Base-by-base conservation (phyloP, 2,329 filamentous ascomycete genomes). In the Calonectria ilicicola region DNA sequence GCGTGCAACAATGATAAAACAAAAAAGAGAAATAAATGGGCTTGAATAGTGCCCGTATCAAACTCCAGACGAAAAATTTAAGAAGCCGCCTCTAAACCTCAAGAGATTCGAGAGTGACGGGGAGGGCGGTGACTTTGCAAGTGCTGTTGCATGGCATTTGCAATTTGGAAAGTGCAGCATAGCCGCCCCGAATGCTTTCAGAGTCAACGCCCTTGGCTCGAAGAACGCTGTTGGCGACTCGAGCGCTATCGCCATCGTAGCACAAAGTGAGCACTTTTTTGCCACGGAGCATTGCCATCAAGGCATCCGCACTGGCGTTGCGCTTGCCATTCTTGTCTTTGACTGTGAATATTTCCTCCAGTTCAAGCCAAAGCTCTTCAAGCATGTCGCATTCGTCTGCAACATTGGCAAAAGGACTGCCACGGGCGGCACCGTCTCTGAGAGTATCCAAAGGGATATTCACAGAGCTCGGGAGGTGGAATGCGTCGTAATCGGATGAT, bases 191-290 rank as follows among this genome's bases (percentile, higher is more conserved):
- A 23, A 89, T 77, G 74, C 86, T 87, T 53, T 86, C 84, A 3
- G 87, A 86, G 49, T 86, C 83, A 27, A 87, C 81, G 0, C 86
- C 87, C 76, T 87, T 88, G 0, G 87, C 87, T 35, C 88, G 84
- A 67, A 91, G 80, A 4, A 91, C 85, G 68, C 88, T 89, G 27
- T 87, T 87, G n/a, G 88, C 89, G 14, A 91, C 85, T 5, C 89
- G 82, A 7, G 89, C 84, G 21, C 87, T 88, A 65, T 91, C 88
- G 3, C 89, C 89, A 64, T 89, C 82, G 66, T 90, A 90, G 75
- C 88, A 90, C 14, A 89, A 76, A 14, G 89, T 81, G 23, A 90
- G 75, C 12, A 89, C 82, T 29, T 83, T 84, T 64, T 84, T 84
- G 8, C 79, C 82, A 23, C 78, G 75, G 12, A 86, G 76, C 2